Conservation (phyloP, 1,139 yeast species). For the Scheffersomyces cryptocercus region DNA sequence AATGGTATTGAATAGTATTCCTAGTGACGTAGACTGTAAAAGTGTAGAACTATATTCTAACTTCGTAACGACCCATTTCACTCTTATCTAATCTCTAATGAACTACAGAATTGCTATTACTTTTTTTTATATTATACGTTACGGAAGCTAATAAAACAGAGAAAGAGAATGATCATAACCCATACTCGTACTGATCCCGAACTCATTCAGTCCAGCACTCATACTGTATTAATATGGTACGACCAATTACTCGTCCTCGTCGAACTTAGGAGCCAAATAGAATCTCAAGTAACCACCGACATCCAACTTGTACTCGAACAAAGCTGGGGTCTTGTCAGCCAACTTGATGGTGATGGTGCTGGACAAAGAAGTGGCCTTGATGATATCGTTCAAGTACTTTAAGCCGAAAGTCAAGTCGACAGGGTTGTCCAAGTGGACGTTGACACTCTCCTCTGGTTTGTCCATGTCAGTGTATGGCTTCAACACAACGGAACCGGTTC, state of each 20-base stretch:
- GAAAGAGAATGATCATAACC: no score
- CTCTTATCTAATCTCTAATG: no score
- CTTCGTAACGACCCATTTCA: no score
- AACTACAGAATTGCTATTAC: no score
- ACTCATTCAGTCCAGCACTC: constrained; percentile 1
- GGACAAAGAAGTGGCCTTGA: constrained; percentile 85
- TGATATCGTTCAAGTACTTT: constrained; percentile 85
- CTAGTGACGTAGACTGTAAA: no score
- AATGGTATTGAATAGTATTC: no score
- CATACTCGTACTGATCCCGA: no score
- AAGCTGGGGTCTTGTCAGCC: constrained; percentile 90
- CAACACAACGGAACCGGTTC: constrained; percentile 82
- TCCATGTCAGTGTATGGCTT: constrained; percentile 85
- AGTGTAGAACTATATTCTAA: no score
- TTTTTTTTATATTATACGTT: no score
- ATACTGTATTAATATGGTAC: constrained; percentile 4
- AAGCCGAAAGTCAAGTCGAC: constrained; percentile 90
- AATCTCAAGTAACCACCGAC: constrained; percentile 89
- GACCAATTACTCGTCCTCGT: constrained; percentile 67
- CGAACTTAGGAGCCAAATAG: constrained; percentile 97
- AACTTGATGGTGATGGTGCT: constrained; percentile 77
- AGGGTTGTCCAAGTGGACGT: constrained; percentile 80
- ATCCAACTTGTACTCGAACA: constrained; percentile 88
- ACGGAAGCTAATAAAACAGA: no score
- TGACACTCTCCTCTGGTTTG: constrained; percentile 72